Percentiles rank a stretch among this genome's conserved stretches.
phyloP scores from a whole-genome alignment of 2,329 filamentous ascomycete genomes.

The Trichoderma koningiopsis region DNA sequence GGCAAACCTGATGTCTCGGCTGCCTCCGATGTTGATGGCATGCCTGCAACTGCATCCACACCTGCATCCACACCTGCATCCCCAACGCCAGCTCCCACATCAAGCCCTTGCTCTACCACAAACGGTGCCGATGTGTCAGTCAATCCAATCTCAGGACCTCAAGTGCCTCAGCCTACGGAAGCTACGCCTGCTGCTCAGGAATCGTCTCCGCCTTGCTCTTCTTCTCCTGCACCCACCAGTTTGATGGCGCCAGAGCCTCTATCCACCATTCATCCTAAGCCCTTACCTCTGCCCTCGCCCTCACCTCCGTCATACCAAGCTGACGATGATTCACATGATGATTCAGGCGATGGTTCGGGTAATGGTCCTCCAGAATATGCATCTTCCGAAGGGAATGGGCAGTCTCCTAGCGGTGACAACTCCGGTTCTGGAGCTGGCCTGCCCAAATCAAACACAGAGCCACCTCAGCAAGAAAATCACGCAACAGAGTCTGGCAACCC shows the following conservation, averaged over 20 bases:
- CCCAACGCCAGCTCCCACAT: background rate
- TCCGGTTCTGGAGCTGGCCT: background rate
- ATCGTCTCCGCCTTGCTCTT: background rate
- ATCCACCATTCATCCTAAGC: background rate
- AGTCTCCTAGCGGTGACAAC: background rate
- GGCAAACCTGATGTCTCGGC: background rate
- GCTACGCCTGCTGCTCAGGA: background rate
- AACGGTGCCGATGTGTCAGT: background rate
- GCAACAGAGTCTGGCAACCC: background rate
- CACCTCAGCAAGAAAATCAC: background rate
- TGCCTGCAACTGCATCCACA: background rate
- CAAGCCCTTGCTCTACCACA: conserved; percentile 2
- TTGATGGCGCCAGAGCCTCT: background rate
- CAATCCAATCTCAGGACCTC: background rate
- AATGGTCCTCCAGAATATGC: background rate
- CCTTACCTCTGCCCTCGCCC: background rate
- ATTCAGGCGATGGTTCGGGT: background rate
- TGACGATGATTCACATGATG: background rate
- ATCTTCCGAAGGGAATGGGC: background rate
- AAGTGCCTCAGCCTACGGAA: background rate
- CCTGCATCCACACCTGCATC: background rate
- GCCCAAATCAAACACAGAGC: background rate
- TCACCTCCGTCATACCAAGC: background rate
- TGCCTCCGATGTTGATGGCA: background rate
- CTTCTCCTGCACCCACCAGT: background rate